A percentile compares a stretch with the other conserved stretches of the same genome.
Evolutionary conservation across 169 alveolate genomes (phyloP).

Genomic region (Plasmodium malariae): DNA sequence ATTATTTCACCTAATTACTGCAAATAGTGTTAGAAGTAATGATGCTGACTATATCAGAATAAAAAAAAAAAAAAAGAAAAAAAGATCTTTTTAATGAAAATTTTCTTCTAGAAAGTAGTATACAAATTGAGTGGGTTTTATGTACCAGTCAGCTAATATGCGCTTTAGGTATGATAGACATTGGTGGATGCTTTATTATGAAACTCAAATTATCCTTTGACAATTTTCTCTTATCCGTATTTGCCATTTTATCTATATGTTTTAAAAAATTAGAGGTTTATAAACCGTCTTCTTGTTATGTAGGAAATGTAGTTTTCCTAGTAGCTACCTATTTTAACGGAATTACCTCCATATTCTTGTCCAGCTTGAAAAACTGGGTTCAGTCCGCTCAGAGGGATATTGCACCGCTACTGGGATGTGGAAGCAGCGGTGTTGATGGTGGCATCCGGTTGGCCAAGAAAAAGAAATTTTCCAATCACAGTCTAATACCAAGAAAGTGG

Average conservation of each 20-base stretch:
- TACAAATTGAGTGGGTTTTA: slow-evolving; percentile 11
- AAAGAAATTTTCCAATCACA: slow-evolving; percentile 16
- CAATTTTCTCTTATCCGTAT: slow-evolving; percentile 50
- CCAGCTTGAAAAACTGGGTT: slow-evolving; percentile 58
- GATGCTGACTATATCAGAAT: slow-evolving; percentile 13
- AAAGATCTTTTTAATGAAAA: background rate
- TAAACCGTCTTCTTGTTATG: slow-evolving; percentile 70
- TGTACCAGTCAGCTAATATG: slow-evolving; percentile 68
- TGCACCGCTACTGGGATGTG: background rate
- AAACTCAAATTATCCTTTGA: slow-evolving; percentile 63
- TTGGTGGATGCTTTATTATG: slow-evolving; percentile 73
- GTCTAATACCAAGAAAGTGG: slow-evolving; percentile 67
- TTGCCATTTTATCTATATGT: slow-evolving; percentile 64
- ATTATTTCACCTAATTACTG: slow-evolving; percentile 57
- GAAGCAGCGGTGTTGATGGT: background rate
- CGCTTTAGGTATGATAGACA: slow-evolving; percentile 66
- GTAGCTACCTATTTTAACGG: slow-evolving; percentile 68
- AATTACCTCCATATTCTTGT: slow-evolving; percentile 63
- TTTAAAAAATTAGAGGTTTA: slow-evolving; percentile 73
- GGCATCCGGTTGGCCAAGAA: background rate
- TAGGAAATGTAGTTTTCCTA: slow-evolving; percentile 45
- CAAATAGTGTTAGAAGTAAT: slow-evolving; percentile 40
- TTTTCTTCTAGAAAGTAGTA: background rate
- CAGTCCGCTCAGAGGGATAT: slow-evolving; percentile 45
- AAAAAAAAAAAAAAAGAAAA: slow-evolving; percentile 3